phyloP scores from a whole-genome alignment of 169 alveolate species.

The Plasmodium coatneyi region DNA sequence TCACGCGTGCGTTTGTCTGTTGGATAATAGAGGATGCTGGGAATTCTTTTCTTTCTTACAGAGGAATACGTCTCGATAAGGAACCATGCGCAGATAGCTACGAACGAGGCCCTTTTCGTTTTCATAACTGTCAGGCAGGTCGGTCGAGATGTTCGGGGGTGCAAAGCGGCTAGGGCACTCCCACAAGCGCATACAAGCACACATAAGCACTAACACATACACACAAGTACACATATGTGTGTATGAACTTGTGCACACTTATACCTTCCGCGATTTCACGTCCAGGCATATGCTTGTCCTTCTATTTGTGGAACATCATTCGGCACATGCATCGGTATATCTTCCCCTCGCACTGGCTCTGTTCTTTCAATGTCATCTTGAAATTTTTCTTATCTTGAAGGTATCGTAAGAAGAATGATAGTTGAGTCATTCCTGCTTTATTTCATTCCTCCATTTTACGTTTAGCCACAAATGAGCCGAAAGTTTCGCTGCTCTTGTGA shows the following conservation, averaged over 20 bases:
- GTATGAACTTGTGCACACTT: not conserved
- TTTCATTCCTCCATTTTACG: not conserved
- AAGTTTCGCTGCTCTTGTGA: not conserved
- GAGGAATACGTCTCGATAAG: not conserved
- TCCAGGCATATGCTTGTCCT: not conserved
- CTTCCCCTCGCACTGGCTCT: not conserved
- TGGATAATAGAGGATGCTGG: not conserved
- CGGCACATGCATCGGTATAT: not conserved
- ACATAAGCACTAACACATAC: not conserved
- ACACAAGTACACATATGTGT: not conserved
- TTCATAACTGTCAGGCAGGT: constrained; percentile 18
- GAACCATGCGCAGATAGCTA: constrained; percentile 2
- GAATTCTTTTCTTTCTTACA: not conserved
- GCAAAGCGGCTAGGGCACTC: not conserved
- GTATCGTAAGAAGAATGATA: not conserved
- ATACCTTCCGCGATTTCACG: not conserved
- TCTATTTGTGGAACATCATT: not conserved
- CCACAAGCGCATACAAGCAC: not conserved
- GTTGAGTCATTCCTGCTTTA: not conserved
- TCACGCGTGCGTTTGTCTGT: not conserved
- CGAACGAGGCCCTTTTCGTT: constrained; percentile 7
- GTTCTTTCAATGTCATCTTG: not conserved
- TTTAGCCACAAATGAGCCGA: not conserved
- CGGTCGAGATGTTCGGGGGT: not conserved
- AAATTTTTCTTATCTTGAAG: not conserved